Evolutionary conservation across 1,139 yeast species (phyloP), one percentile per base, ranked within the genome.

Genomic region (Protomyces macrosporus): DNA sequence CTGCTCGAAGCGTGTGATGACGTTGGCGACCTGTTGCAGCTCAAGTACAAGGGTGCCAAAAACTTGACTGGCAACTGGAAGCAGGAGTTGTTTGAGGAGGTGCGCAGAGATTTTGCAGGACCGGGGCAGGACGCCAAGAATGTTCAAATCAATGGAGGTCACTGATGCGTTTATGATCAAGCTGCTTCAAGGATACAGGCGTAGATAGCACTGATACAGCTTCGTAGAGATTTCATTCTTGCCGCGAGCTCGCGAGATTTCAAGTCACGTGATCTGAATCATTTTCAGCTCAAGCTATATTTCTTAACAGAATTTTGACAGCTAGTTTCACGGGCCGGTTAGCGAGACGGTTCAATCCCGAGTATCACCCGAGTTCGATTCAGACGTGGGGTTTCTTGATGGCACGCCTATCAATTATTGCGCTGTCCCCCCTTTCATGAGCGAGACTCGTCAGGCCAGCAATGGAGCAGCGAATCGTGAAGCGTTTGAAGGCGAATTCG

Each of bases 11-110:
- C 83, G 71, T 82, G 88, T 71, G 84, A 85, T 71, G 90, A 87
- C 71, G 81, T 90, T 66, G 99, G 98, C 63, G 95, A 88, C 70
- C 77, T 78, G 71, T 75, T 88, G 66, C 84, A 81, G 73, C 82
- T 91, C 75, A 90, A 90, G 74, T 85, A 58, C 56, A 58, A 58
- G 34, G 62, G 62, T 6, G 56, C 56, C 33, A 32, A 50, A 30
- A 52, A 35, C 51, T 42, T 58, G 23, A 58, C 39, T 34, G 62
- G 62, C 45, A 35, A 58, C 32, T 58, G 62, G 62, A 39, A 45
- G 48, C 42, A 30, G 45, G 53, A 35, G 4, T 37, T 58, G 33
- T 42, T 42, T 42, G 48, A n/a, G 48, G 48, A 42, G 48, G 48
- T 42, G 48, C n/a, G 48, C 12, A n/a, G 48, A 14, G 48, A 42